A percentile compares a stretch with the other conserved stretches of the same genome.
Evolutionary conservation across 805 yeast genomes (phyloP).

Genomic region (Lachancea waltii): DNA sequence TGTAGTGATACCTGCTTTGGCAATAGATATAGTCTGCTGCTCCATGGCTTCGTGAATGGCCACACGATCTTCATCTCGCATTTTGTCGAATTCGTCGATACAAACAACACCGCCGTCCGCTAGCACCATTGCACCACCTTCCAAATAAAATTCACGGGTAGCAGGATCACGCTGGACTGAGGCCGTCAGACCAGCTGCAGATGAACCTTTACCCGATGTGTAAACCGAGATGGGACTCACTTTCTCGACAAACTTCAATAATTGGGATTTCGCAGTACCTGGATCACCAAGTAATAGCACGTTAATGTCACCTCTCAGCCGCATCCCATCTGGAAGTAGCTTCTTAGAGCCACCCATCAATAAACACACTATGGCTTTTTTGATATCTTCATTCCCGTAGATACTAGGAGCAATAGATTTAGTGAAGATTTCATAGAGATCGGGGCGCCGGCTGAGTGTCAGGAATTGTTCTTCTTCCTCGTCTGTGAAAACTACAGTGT

Average conservation of each 20-base stretch:
- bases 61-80: slow-evolving; percentile 98
- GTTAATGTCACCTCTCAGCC: slow-evolving; percentile 93
- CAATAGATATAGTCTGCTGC: slow-evolving; percentile 97
- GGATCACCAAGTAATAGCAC: slow-evolving; percentile 95
- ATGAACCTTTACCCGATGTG: slow-evolving; percentile 97
- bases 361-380: slow-evolving; percentile 86
- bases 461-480: slow-evolving; percentile 92
- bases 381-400: slow-evolving; percentile 88
- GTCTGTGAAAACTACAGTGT: slow-evolving; percentile 58
- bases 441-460: slow-evolving; percentile 72
- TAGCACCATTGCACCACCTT: slow-evolving; percentile 99
- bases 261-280: slow-evolving; percentile 92
- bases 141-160: slow-evolving; percentile 87
- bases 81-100: slow-evolving; percentile 98
- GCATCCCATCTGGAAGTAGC: slow-evolving; percentile 88
- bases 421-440: slow-evolving; percentile 79
- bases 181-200: slow-evolving; percentile 99
- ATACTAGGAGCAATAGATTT: slow-evolving; percentile 93
- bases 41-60: slow-evolving; percentile 99
- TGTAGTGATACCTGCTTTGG: slow-evolving; percentile 98
- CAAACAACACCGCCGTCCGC: slow-evolving; percentile 99
- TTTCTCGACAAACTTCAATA: slow-evolving; percentile 90
- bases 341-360: slow-evolving; percentile 93
- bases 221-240: slow-evolving; percentile 97
- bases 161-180: slow-evolving; percentile 88